These are phyloP conservation scores for Suhomyces bolitotheri DNA, from an alignment of 1,139 yeast species.

Conservation along the genomic window DNA sequence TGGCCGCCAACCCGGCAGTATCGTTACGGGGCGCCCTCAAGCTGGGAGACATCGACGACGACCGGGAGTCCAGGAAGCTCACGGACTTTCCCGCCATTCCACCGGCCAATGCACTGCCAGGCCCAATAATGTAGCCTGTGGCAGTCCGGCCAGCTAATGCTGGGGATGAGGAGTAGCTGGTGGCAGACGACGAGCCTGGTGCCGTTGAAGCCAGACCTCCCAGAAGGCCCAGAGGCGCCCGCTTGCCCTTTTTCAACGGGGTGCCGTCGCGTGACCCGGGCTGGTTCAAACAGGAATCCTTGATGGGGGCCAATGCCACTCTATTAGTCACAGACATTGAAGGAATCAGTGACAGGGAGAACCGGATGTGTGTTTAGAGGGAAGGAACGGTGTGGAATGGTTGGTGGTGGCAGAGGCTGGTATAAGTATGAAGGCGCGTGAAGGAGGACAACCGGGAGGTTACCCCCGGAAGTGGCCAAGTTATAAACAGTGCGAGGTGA, in stretches of 20 bases:
- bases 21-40: slow-evolving; percentile 13
- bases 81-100: slow-evolving; percentile 18
- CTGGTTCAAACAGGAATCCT: slow-evolving; percentile 31
- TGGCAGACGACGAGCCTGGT: slow-evolving; percentile 5
- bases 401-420: background rate
- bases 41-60: slow-evolving; percentile 7
- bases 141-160: slow-evolving; percentile 5
- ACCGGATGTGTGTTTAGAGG: no score
- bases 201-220: background rate
- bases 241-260: slow-evolving; percentile 14
- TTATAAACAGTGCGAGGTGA: slow-evolving; percentile 7
- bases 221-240: slow-evolving; percentile 4
- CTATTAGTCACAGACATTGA: slow-evolving; percentile 24
- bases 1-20: slow-evolving; percentile 45
- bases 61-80: slow-evolving; percentile 27
- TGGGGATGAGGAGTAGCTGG: slow-evolving; percentile 4
- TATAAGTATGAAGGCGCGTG: slow-evolving; percentile 9
- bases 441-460: slow-evolving; percentile 1
- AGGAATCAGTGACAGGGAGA: background rate
- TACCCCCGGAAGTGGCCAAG: slow-evolving; percentile 8
- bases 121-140: slow-evolving; percentile 9
- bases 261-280: slow-evolving; percentile 17
- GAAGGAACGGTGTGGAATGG: background rate
- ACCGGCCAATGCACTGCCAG: background rate
- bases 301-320: slow-evolving; percentile 41